A percentile compares a stretch with the other conserved stretches of the same genome.
These are phyloP conservation scores for Leavenworthia alabamica DNA, from an alignment of 345 rosid species.

Conservation along the genomic window DNA sequence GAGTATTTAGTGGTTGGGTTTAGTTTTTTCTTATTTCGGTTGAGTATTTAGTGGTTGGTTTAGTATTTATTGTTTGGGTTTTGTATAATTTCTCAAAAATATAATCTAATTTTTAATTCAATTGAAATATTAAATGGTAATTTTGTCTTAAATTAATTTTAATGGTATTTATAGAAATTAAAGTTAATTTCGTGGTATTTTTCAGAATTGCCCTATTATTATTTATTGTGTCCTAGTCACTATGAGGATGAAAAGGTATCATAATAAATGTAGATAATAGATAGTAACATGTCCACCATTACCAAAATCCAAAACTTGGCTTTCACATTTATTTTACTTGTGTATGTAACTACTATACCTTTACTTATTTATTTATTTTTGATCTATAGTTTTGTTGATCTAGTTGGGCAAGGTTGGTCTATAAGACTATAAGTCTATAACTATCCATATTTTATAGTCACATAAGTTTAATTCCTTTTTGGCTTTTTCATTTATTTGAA, in stretches of 20 bases:
- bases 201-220: too few species aligned
- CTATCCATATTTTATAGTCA: neutral
- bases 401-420: slow-evolving; percentile 12
- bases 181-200: too few species aligned
- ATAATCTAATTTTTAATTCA: too few species aligned
- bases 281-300: slow-evolving; percentile 11
- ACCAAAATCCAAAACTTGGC: neutral
- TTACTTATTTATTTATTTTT: neutral
- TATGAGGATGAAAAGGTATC: slow-evolving; percentile 13
- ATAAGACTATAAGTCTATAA: too few species aligned
- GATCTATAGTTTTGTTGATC: neutral
- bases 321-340: slow-evolving; percentile 8
- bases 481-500: neutral
- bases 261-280: slow-evolving; percentile 8
- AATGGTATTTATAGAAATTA: too few species aligned
- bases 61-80: too few species aligned
- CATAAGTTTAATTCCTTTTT: neutral
- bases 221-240: slow-evolving; percentile 15
- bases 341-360: slow-evolving; percentile 5
- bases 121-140: too few species aligned
- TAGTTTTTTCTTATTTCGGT: too few species aligned
- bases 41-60: too few species aligned
- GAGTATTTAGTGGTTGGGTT: too few species aligned
- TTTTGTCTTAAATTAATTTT: too few species aligned
- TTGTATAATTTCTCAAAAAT: too few species aligned